Percentiles rank a stretch among this genome's conserved stretches.
Conservation (phyloP, 2,329 filamentous ascomycete genomes). For the Xylariales sp. region DNA sequence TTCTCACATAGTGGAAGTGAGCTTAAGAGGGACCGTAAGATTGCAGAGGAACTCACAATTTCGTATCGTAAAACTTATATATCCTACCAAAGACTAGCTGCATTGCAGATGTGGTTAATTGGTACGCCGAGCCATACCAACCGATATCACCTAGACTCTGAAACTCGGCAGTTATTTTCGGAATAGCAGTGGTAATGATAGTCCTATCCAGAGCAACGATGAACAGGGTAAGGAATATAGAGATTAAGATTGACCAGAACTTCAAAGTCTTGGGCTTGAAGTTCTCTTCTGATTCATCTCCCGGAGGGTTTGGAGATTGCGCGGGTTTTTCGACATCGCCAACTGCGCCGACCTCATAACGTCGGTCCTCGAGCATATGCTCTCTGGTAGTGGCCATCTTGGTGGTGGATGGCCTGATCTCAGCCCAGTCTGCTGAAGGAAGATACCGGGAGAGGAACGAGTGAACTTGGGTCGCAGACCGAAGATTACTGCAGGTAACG, state of each 20-base stretch:
- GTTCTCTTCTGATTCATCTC: constrained; percentile 29
- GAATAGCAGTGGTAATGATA: constrained; percentile 52
- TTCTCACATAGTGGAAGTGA: background rate
- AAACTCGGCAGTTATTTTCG: constrained; percentile 53
- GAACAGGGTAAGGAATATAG: constrained; percentile 51
- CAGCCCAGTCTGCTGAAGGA: too few relatives aligned
- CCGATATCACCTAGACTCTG: constrained; percentile 55
- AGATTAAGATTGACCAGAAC: constrained; percentile 52
- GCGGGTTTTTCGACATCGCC: constrained; percentile 13
- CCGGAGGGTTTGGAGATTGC: constrained; percentile 1
- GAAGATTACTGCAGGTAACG: too few relatives aligned
- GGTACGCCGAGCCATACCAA: constrained; percentile 60
- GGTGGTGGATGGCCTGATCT: too few relatives aligned
- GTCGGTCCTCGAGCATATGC: too few relatives aligned
- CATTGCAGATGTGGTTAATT: constrained; percentile 54
- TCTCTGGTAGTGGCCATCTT: too few relatives aligned
- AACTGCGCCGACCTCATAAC: too few relatives aligned
- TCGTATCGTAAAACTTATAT: constrained; percentile 49
- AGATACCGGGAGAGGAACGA: too few relatives aligned
- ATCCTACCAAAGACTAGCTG: constrained; percentile 50
- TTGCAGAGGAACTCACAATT: constrained; percentile 30
- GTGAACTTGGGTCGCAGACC: too few relatives aligned
- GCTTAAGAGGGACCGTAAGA: background rate
- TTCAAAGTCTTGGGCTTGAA: constrained; percentile 48
- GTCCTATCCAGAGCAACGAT: constrained; percentile 54